These are phyloP conservation scores for Plenodomus tracheiphilus DNA, from an alignment of 2,329 filamentous ascomycete genomes.

Conservation along the genomic window DNA sequence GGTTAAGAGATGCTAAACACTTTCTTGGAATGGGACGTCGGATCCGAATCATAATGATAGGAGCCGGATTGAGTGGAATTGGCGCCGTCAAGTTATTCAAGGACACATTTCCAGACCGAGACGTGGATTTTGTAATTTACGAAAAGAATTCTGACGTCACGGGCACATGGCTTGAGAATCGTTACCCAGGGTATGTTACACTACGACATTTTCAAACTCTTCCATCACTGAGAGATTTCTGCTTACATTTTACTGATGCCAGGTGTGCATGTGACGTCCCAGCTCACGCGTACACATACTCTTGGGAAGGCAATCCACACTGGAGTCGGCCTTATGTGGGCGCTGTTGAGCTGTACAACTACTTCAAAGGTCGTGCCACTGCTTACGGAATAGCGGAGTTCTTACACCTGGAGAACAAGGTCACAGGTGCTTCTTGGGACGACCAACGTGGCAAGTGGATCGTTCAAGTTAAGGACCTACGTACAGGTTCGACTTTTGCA, in stretches of 20 bases:
- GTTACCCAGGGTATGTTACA: constrained; percentile 49
- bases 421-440: neutral
- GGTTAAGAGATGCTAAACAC: too few relatives aligned
- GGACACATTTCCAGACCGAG: constrained; percentile 46
- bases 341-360: constrained; percentile 50
- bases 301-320: constrained; percentile 49
- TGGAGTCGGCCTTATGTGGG: constrained; percentile 47
- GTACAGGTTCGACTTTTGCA: neutral
- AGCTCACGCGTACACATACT: constrained; percentile 41
- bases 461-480: neutral
- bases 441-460: neutral
- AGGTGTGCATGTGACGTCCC: constrained; percentile 29
- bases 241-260: too few relatives aligned
- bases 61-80: constrained; percentile 45
- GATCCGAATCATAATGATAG: constrained; percentile 44
- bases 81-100: constrained; percentile 47
- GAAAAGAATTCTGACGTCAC: constrained; percentile 49
- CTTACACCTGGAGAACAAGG: neutral
- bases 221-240: too few relatives aligned
- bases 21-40: too few relatives aligned
- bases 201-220: too few relatives aligned
- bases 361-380: constrained; percentile 46
- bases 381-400: neutral
- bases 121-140: constrained; percentile 48
- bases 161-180: constrained; percentile 49